Evolutionary conservation across 352 stramenopile species (phyloP).

Genomic region (Blastocystis sp.): DNA sequence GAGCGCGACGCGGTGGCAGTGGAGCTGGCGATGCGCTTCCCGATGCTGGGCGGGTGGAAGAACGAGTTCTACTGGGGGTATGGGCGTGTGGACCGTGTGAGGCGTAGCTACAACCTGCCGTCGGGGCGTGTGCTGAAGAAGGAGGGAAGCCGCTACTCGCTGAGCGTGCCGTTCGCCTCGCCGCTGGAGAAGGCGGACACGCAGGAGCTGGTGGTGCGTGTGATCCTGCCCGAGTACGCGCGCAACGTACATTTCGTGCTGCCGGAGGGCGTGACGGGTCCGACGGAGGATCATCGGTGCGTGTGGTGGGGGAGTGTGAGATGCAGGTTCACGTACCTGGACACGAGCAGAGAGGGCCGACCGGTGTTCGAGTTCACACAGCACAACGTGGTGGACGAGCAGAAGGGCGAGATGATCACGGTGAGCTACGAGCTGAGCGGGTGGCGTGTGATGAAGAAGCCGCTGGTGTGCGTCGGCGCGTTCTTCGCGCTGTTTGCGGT

Average conservation of each 20-base stretch:
- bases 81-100: slow-evolving; percentile 66
- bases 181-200: slow-evolving; percentile 71
- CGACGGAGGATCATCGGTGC: slow-evolving; percentile 43
- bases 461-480: slow-evolving; percentile 63
- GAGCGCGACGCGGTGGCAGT: slow-evolving; percentile 65
- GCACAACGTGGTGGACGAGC: slow-evolving; percentile 63
- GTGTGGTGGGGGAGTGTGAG: slow-evolving; percentile 65
- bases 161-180: slow-evolving; percentile 73
- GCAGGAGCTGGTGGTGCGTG: slow-evolving; percentile 73
- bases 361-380: slow-evolving; percentile 72
- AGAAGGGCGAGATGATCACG: slow-evolving; percentile 57
- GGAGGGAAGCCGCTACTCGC: slow-evolving; percentile 68
- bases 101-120: slow-evolving; percentile 57
- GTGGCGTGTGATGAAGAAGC: slow-evolving; percentile 63
- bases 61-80: slow-evolving; percentile 74
- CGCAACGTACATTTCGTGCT: slow-evolving; percentile 72
- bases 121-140: slow-evolving; percentile 58
- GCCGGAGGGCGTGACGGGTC: slow-evolving; percentile 69
- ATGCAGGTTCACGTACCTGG: slow-evolving; percentile 73
- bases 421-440: slow-evolving; percentile 72
- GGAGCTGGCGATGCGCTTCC: slow-evolving; percentile 72
- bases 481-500: slow-evolving; percentile 68
- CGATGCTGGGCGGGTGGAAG: slow-evolving; percentile 74
- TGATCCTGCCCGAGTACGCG: slow-evolving; percentile 73
- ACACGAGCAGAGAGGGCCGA: slow-evolving; percentile 71